Conservation (phyloP, 805 yeast species). For the Jamesozyma spencerorum region DNA sequence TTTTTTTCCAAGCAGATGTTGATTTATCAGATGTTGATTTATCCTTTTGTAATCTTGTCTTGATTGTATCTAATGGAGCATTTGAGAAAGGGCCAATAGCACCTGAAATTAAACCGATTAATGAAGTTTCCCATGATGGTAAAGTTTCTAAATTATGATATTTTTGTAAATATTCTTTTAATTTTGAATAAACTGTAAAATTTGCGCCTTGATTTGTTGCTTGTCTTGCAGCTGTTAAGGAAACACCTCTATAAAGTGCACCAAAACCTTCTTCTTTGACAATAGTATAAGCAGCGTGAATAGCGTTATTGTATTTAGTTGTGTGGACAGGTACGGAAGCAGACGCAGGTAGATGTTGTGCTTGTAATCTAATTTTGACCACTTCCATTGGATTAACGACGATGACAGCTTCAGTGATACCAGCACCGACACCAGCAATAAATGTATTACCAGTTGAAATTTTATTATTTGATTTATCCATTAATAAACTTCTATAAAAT, state of each 20-base stretch:
- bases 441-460: conserved; percentile 71
- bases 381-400: conserved; percentile 98
- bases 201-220: conserved; percentile 98
- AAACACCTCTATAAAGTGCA: conserved; percentile 88
- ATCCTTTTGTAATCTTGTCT: conserved; percentile 92
- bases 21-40: conserved; percentile 42
- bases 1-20: conserved; percentile 61
- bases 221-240: conserved; percentile 93
- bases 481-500: conserved; percentile 64
- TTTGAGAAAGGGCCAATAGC: conserved; percentile 96
- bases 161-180: conserved; percentile 61
- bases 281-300: conserved; percentile 78
- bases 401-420: conserved; percentile 88
- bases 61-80: conserved; percentile 95
- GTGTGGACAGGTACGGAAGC: conserved; percentile 32
- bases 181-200: conserved; percentile 85
- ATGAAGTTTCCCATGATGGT: conserved; percentile 91
- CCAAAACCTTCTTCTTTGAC: conserved; percentile 84
- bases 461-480: conserved; percentile 48
- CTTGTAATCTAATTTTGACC: conserved; percentile 90
- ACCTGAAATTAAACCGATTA: conserved; percentile 86
- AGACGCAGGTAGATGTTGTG: conserved; percentile 56
- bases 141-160: conserved; percentile 48
- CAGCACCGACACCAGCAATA: conserved; percentile 93
- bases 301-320: conserved; percentile 86